Base-by-base conservation (phyloP, 2,329 filamentous ascomycete genomes). In the Beauveria scarabaeidicola region DNA sequence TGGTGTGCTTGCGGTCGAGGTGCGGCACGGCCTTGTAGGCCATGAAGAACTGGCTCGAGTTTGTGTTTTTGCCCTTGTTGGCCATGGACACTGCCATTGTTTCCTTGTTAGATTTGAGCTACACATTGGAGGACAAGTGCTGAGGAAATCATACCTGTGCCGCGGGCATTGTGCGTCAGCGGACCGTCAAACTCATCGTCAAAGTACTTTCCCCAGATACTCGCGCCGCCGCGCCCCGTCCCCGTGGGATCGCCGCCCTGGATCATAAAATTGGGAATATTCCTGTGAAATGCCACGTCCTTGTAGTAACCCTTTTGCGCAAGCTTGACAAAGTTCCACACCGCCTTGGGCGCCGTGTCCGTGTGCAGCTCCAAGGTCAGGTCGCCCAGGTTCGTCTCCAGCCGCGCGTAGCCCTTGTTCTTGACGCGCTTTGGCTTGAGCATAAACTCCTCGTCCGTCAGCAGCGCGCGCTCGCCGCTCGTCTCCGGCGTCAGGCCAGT, bases 41-140 rank as follows among this genome's bases (percentile, higher is more conserved):
- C 69, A 99, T 89, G 78, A 97, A 99, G 70, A 87, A 99, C 73
- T 99, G 94, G 66, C 85, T 90, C 9, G 90, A 94, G 74, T 99
- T 99, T 23, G 93, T 97, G 69, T 97, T 93, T 70, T 97, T 97
- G 61, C 94, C 94, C 71, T 99, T 99, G 74, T 99, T 99, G 44
- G 94, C 94, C 94, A 99, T 99, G 65, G 88, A 91, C 27, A 75
- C 72, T 29, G 32, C 13, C 5, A 19, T 13, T 17, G 11, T 13
- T 3, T 23, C 11, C 7, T 27, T 5, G 29, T 58, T 50, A 48
- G 46, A 36, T 51, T 36, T 23, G n/a, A 21, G 13, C 7, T n/a
- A 47, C 25, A 15, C 23, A 11, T 23, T 6, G 8, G 23, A 21
- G 44, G 38, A 21, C 8, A 15, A 40, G 46, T 13, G 52, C 21